Evolutionary conservation across 1,139 yeast species (phyloP).

Genomic region (Candida glucosophila): DNA sequence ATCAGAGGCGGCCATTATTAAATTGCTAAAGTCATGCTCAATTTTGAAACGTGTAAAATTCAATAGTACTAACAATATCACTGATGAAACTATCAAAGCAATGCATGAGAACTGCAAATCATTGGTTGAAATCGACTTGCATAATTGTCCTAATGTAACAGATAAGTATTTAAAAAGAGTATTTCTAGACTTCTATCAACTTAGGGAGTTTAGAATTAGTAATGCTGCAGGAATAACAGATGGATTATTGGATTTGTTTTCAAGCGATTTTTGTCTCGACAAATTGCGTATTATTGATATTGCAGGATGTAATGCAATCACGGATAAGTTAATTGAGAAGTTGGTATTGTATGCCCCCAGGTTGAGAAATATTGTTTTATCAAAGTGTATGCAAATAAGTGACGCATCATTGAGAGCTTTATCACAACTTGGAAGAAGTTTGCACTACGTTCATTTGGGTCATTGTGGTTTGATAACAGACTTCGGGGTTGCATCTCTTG

Average conservation of each 20-base stretch:
- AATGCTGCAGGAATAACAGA: slow-evolving; percentile 68
- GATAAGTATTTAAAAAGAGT: slow-evolving; percentile 54
- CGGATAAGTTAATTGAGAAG: slow-evolving; percentile 70
- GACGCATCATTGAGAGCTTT: slow-evolving; percentile 73
- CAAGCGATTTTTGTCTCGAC: slow-evolving; percentile 34
- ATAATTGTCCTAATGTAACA: slow-evolving; percentile 69
- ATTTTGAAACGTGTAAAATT: slow-evolving; percentile 77
- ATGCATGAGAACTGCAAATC: slow-evolving; percentile 66
- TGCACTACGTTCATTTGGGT: slow-evolving; percentile 88
- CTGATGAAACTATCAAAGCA: slow-evolving; percentile 57
- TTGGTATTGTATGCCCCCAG: slow-evolving; percentile 76
- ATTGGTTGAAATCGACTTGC: slow-evolving; percentile 84
- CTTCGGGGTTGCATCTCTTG: slow-evolving; percentile 69
- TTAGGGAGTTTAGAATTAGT: slow-evolving; percentile 79
- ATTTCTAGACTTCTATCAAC: slow-evolving; percentile 56
- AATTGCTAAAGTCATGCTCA: slow-evolving; percentile 56
- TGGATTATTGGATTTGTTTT: slow-evolving; percentile 41
- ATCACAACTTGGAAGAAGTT: slow-evolving; percentile 65
- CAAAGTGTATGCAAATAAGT: slow-evolving; percentile 83
- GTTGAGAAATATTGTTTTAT: slow-evolving; percentile 76
- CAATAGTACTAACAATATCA: slow-evolving; percentile 60
- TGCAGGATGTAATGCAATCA: slow-evolving; percentile 74
- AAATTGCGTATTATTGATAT: slow-evolving; percentile 73
- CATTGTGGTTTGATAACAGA: slow-evolving; percentile 91
- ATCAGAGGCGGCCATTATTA: slow-evolving; percentile 55